phyloP scores from a whole-genome alignment of 2,329 filamentous ascomycete species.

The Hypomyces rosellus region DNA sequence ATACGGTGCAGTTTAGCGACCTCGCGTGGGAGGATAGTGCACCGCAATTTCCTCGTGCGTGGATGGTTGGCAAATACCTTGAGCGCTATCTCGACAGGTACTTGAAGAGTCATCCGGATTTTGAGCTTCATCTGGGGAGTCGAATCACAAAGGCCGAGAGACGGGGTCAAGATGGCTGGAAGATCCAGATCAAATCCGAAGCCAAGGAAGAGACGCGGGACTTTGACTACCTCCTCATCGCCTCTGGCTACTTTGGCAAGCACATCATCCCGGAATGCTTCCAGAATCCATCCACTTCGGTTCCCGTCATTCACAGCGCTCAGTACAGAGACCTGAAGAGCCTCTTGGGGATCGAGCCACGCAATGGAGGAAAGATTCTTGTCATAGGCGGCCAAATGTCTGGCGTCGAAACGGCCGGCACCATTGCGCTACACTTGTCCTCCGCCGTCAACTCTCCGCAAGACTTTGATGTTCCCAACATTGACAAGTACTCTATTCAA shows the following conservation, averaged over 20 bases:
- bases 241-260: slow-evolving; percentile 70
- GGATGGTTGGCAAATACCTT: slow-evolving; percentile 70
- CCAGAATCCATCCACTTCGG: slow-evolving; percentile 23
- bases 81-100: slow-evolving; percentile 57
- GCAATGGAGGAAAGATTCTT: slow-evolving; percentile 54
- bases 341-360: slow-evolving; percentile 36
- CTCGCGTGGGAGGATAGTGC: slow-evolving; percentile 58
- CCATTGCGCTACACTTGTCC: slow-evolving; percentile 66
- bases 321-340: slow-evolving; percentile 50
- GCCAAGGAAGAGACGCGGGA: slow-evolving; percentile 34
- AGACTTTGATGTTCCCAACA: slow-evolving; percentile 31
- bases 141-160: slow-evolving; percentile 37
- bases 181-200: slow-evolving; percentile 30
- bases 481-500: slow-evolving; percentile 52
- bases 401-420: slow-evolving; percentile 68
- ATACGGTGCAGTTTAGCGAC: slow-evolving; percentile 69
- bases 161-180: slow-evolving; percentile 33
- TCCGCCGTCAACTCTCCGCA: slow-evolving; percentile 50
- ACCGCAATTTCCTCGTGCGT: slow-evolving; percentile 67
- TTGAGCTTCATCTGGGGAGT: slow-evolving; percentile 44
- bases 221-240: slow-evolving; percentile 68
- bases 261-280: slow-evolving; percentile 44
- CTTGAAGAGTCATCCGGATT: slow-evolving; percentile 33
- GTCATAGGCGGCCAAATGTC: slow-evolving; percentile 80
- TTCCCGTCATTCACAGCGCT: slow-evolving; percentile 63